These are phyloP conservation scores for Cyclotella kingstonii DNA, from an alignment of 108 stramenopile genomes.

Conservation along the genomic window DNA sequence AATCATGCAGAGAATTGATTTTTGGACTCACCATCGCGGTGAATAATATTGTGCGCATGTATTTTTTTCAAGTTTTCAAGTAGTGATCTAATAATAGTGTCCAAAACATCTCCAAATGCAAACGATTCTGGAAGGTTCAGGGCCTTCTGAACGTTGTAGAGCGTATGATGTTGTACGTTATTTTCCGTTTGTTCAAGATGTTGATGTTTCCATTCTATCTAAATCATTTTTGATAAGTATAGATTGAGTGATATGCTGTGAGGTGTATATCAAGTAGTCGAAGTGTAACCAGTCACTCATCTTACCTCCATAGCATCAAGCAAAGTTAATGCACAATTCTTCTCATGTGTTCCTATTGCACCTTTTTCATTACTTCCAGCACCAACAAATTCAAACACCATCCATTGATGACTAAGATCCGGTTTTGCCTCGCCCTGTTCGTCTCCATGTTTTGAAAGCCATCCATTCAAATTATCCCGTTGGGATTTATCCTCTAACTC, in stretches of 20 bases:
- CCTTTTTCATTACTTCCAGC: constrained; percentile 1
- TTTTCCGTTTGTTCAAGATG: constrained; percentile 21
- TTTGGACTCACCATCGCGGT: constrained; percentile 62
- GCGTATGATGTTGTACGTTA: constrained; percentile 36
- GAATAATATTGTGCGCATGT: constrained; percentile 59
- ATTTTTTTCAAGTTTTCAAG: constrained; percentile 50
- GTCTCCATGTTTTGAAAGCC: neutral
- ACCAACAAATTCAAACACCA: constrained; percentile 59
- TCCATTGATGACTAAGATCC: constrained; percentile 47
- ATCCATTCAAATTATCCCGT: neutral
- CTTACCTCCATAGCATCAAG: constrained; percentile 56
- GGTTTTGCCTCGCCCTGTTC: neutral
- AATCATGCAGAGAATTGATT: too few relatives aligned
- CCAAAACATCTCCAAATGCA: constrained; percentile 55
- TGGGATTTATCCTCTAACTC: neutral
- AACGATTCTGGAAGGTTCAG: constrained; percentile 41
- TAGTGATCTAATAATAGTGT: constrained; percentile 40
- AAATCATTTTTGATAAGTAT: too few relatives aligned
- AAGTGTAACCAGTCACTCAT: neutral
- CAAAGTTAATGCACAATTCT: constrained; percentile 49
- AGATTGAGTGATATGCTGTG: too few relatives aligned
- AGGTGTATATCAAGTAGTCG: too few relatives aligned
- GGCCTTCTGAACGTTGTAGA: constrained; percentile 42
- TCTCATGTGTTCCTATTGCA: too few relatives aligned
- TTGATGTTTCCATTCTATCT: constrained; percentile 41